Conservation (phyloP, 352 stramenopile species). For the Pythium plurisporium region DNA sequence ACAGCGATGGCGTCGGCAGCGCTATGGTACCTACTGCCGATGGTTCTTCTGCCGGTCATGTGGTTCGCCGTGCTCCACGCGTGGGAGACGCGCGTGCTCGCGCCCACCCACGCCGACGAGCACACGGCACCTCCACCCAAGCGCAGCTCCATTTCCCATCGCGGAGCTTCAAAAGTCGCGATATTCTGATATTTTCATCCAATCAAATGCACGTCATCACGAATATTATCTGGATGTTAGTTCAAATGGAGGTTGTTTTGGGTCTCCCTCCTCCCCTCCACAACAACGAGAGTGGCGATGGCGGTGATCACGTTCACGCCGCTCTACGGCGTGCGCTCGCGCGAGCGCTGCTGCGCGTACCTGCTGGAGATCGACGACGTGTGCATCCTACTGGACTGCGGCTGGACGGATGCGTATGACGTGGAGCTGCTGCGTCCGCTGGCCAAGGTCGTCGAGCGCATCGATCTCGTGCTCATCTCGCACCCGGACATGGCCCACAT, state of each 20-base stretch:
- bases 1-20: slow-evolving; percentile 28
- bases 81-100: slow-evolving; percentile 36
- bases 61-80: slow-evolving; percentile 44
- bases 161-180: slow-evolving; percentile 20
- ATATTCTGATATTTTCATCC: slow-evolving; percentile 21
- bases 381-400: slow-evolving; percentile 89
- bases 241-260: not conserved
- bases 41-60: slow-evolving; percentile 41
- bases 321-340: slow-evolving; percentile 84
- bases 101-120: not conserved
- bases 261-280: not conserved
- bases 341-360: slow-evolving; percentile 78
- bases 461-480: slow-evolving; percentile 89
- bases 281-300: slow-evolving; percentile 33
- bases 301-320: slow-evolving; percentile 90
- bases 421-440: slow-evolving; percentile 79
- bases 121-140: not conserved
- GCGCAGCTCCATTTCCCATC: not conserved
- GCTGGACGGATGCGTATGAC: slow-evolving; percentile 88
- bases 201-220: too few relatives aligned
- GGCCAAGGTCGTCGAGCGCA: slow-evolving; percentile 72
- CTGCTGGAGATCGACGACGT: slow-evolving; percentile 90
- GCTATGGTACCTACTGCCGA: slow-evolving; percentile 38
- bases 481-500: slow-evolving; percentile 89
- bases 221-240: slow-evolving; percentile 7